Base-by-base conservation (phyloP, 1,284 basidiomycete genomes). In the Fomes fomentarius region DNA sequence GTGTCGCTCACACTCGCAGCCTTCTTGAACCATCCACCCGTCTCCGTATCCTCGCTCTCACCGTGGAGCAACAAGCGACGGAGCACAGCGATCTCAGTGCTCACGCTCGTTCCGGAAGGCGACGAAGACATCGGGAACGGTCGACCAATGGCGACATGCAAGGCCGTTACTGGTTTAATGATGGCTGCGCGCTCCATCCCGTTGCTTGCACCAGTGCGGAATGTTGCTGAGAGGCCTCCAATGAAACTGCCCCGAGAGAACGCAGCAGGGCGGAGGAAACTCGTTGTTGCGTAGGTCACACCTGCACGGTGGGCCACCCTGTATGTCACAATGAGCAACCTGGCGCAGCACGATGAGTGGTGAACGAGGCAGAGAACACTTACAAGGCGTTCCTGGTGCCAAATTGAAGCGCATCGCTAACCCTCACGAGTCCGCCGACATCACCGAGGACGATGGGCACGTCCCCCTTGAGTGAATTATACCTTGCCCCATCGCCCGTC, bases 371-470 rank as follows among this genome's bases (percentile, higher is more conserved):
- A 30, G 12, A 30, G 28, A 39, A 17, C 4, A 66, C 87, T 65
- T 61, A 90, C 85, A 91, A 69, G 34, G 84, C 81, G 64, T 93
- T 84, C 41, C 91, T 81, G 22, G 83, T 83, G 4, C 76, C 77
- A 63, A 90, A 93, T 49, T 82, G 78, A 14, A 93, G 75, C 0
- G 91, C 91, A 66, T 95, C 93, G 5, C 83, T 80, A 0, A 87
- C 91, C 30, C 78, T 77, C 24, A 89, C 81, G 35, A 90, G 66
- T 0, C 76, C 65, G n/a, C 74, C 76, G 7, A 78, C 64, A 22
- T 80, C 81, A 21, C 83, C 77, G 30, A 85, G 59, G 40, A 87
- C 70, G 5, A 60, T 58, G 2, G 81, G 79, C 21, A 79, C 64
- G 33, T 72, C 61, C 3, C 61, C 65, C 17, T 66, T 67, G 38